Evolutionary conservation across 495 filamentous ascomycete species (phyloP).

Genomic region (Hypoxylon crocopeplum): DNA sequence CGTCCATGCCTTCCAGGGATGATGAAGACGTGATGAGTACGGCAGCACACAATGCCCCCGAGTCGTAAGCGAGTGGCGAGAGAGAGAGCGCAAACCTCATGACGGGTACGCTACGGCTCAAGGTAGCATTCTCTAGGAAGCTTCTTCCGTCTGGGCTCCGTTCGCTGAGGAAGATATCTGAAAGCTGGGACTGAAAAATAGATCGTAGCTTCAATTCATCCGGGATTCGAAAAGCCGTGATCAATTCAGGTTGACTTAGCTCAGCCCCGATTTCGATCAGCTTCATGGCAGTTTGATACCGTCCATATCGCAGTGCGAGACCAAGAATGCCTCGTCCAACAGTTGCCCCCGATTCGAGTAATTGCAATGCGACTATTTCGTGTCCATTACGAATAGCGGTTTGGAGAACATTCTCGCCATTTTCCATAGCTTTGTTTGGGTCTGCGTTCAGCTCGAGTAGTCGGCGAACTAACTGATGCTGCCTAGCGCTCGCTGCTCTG

Average conservation of each 20-base stretch:
- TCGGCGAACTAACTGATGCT: background rate
- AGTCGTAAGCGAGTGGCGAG: constrained; percentile 2
- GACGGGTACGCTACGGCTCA: constrained; percentile 4
- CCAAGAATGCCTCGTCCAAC: background rate
- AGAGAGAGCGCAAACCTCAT: constrained; percentile 8
- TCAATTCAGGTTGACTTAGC: background rate
- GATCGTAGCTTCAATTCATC: background rate
- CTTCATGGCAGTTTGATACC: background rate
- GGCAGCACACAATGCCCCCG: constrained; percentile 14
- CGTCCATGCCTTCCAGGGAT: background rate
- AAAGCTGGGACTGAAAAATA: background rate
- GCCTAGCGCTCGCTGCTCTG: background rate
- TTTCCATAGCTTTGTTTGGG: background rate
- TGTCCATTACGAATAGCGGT: background rate
- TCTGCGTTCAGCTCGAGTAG: background rate
- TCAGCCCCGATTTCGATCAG: background rate
- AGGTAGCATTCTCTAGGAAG: constrained; percentile 18
- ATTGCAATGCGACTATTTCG: background rate
- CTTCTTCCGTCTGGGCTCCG: constrained; percentile 6
- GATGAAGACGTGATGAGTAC: background rate
- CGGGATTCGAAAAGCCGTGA: background rate
- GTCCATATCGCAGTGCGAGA: background rate
- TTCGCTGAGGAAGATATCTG: background rate
- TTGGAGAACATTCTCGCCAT: background rate
- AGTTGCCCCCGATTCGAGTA: background rate